These are phyloP conservation scores for Cryptosporidium ryanae DNA, from an alignment of 169 alveolate species.

Conservation along the genomic window DNA sequence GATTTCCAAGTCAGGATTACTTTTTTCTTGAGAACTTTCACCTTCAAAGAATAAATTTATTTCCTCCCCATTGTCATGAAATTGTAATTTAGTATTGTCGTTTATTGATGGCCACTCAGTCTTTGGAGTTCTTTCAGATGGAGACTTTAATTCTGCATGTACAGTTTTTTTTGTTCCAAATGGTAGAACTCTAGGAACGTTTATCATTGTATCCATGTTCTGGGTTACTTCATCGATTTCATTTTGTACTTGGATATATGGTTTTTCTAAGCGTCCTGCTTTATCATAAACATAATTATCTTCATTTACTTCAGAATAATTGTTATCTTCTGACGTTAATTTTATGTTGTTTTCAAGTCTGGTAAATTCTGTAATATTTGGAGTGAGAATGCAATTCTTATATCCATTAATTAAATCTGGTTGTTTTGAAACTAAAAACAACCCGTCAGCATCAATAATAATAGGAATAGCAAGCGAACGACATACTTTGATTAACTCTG, in stretches of 20 bases:
- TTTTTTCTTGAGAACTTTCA: neutral
- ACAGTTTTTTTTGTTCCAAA: constrained; percentile 25
- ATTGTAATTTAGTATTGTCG: constrained; percentile 7
- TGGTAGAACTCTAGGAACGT: constrained; percentile 54
- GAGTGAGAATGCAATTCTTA: constrained; percentile 84
- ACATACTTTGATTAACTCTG: constrained; percentile 76
- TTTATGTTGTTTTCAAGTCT: constrained; percentile 71
- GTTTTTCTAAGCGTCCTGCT: too few relatives aligned
- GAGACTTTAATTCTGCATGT: constrained; percentile 18
- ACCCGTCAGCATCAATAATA: constrained; percentile 89
- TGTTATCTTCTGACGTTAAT: neutral
- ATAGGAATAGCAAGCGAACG: constrained; percentile 78
- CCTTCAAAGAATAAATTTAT: constrained; percentile 24
- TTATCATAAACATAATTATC: neutral
- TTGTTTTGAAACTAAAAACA: constrained; percentile 79
- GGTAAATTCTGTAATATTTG: constrained; percentile 84
- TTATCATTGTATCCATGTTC: constrained; percentile 9
- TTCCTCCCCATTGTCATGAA: constrained; percentile 67
- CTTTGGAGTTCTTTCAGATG: constrained; percentile 56
- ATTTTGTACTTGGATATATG: constrained; percentile 29
- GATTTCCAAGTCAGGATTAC: neutral
- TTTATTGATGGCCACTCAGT: constrained; percentile 65
- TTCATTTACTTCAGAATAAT: neutral
- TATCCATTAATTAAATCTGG: constrained; percentile 34
- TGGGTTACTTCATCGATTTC: neutral